phyloP scores from a whole-genome alignment of 768 basidiomycete species.

The Lactarius sp. region DNA sequence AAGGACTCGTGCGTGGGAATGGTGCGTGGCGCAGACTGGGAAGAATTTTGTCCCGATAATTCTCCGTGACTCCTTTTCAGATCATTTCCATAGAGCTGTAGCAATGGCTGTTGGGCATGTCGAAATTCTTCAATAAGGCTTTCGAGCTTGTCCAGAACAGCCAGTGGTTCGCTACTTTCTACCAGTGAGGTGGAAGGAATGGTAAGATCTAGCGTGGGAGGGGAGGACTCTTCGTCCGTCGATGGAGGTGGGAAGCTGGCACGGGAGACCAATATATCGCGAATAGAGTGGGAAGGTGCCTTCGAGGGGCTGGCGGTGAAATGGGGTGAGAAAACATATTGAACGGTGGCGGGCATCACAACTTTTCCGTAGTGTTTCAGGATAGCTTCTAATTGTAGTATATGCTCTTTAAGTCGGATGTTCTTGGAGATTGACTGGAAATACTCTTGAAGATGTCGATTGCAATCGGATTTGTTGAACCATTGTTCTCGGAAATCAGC shows the following conservation, averaged over 20 bases:
- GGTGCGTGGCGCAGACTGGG: too few species aligned
- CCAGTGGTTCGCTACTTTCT: not conserved
- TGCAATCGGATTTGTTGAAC: constrained; percentile 1
- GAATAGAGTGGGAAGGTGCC: not conserved
- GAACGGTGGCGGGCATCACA: not conserved
- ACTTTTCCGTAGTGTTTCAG: not conserved
- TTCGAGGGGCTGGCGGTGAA: not conserved
- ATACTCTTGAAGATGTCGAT: not conserved
- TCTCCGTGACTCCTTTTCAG: not conserved
- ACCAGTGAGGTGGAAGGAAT: not conserved
- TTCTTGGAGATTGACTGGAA: not conserved
- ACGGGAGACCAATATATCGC: not conserved
- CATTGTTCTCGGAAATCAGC: not conserved
- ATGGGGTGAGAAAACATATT: not conserved
- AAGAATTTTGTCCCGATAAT: not conserved
- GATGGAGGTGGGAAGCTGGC: not conserved
- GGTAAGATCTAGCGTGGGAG: too few species aligned
- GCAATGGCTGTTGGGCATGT: not conserved
- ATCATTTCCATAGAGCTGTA: not conserved
- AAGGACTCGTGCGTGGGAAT: not conserved
- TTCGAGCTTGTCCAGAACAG: not conserved
- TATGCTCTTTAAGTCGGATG: not conserved
- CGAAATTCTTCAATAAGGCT: not conserved
- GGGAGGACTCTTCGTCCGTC: not conserved
- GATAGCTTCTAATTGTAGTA: not conserved